Evolutionary conservation across 2,329 filamentous ascomycete species (phyloP).

Genomic region (Dothistroma septosporum): DNA sequence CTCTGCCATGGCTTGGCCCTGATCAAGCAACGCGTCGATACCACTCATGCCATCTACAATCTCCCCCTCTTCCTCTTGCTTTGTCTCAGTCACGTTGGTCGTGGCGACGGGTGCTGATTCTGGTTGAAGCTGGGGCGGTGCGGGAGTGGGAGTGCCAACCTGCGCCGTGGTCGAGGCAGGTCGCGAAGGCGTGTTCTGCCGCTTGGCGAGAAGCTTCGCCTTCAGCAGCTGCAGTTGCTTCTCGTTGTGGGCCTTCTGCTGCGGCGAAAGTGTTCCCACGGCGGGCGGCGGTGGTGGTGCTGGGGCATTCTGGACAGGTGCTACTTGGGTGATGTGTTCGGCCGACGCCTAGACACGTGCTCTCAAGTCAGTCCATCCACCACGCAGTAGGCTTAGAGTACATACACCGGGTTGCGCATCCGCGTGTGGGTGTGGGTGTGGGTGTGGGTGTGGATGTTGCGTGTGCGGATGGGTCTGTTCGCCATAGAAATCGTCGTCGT

Average conservation of each 20-base stretch:
- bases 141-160: background rate
- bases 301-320: background rate
- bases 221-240: constrained; percentile 33
- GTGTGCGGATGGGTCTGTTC: constrained; percentile 8
- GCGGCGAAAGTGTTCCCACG: background rate
- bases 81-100: background rate
- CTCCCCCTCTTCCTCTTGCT: background rate
- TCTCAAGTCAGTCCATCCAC: constrained; percentile 20
- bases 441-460: background rate
- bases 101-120: background rate
- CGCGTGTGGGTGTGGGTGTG: constrained; percentile 1
- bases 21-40: constrained; percentile 24
- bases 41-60: constrained; percentile 1
- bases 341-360: constrained; percentile 10
- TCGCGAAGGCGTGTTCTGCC: constrained; percentile 18
- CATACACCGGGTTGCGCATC: constrained; percentile 20
- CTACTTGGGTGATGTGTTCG: background rate
- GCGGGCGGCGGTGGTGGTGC: background rate
- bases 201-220: constrained; percentile 27
- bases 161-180: background rate
- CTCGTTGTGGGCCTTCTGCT: constrained; percentile 26
- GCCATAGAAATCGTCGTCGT: constrained; percentile 25
- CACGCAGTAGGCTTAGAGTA: constrained; percentile 4
- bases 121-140: background rate
- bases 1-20: constrained; percentile 28